phyloP scores from a whole-genome alignment of 2,329 filamentous ascomycete genomes.

The Alternaria gansuensis region DNA sequence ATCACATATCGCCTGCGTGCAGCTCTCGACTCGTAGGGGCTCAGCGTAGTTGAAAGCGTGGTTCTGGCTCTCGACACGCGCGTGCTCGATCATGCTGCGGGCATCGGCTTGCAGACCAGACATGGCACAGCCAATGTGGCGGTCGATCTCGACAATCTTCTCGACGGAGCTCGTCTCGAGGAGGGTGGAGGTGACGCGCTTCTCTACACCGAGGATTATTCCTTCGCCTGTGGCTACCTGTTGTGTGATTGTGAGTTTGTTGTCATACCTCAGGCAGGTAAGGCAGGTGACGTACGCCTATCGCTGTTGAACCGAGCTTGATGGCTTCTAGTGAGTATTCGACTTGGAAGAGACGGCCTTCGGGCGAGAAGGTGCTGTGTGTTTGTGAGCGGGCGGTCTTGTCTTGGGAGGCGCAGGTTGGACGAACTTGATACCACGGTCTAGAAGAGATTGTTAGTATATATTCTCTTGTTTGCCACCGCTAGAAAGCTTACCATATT shows the following conservation, averaged over 20 bases:
- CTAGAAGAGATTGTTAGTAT: slow-evolving; percentile 59
- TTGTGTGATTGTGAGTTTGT: slow-evolving; percentile 42
- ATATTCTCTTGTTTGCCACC: slow-evolving; percentile 14
- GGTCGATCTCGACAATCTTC: slow-evolving; percentile 99
- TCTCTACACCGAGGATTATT: slow-evolving; percentile 96
- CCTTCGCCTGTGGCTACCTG: slow-evolving; percentile 88
- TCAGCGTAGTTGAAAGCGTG: slow-evolving; percentile 99
- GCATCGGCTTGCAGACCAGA: slow-evolving; percentile 96
- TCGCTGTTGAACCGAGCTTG: slow-evolving; percentile 98
- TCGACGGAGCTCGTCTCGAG: slow-evolving; percentile 98
- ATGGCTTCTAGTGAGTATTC: slow-evolving; percentile 99
- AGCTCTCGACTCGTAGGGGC: slow-evolving; percentile 92
- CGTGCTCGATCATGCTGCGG: slow-evolving; percentile 97
- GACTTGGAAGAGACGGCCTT: slow-evolving; percentile 99
- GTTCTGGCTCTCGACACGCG: slow-evolving; percentile 95
- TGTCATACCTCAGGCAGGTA: too few relatives aligned
- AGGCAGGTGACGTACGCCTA: slow-evolving; percentile 70
- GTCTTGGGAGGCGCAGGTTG: slow-evolving; percentile 23
- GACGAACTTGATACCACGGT: slow-evolving; percentile 95
- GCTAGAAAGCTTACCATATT: slow-evolving; percentile 81
- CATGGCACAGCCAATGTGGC: slow-evolving; percentile 99
- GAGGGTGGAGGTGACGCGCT: slow-evolving; percentile 96
- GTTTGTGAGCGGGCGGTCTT: slow-evolving; percentile 35
- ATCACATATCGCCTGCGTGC: slow-evolving; percentile 98
- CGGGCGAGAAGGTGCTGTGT: slow-evolving; percentile 94